Evolutionary conservation across 2,329 filamentous ascomycete species (phyloP), one percentile per base, ranked within the genome.

Genomic region (Colletotrichum paranaense): DNA sequence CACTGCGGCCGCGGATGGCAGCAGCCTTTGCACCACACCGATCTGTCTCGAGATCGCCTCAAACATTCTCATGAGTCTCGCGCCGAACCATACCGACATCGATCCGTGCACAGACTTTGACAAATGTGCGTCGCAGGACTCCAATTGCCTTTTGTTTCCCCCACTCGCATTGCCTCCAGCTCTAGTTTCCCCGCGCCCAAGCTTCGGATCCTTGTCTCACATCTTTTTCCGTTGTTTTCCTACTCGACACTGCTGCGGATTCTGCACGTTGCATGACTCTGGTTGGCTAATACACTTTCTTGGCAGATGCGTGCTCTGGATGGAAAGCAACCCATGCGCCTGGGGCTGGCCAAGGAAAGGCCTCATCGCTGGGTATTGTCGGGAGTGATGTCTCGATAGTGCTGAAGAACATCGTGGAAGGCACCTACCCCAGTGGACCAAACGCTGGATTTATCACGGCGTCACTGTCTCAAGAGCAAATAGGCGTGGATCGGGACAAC

Each of bases 71-170:
- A 71, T 64, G 16, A 78, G 72, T 35, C 71, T 82, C 5, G 76
- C 80, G 6, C 72, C 76, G 8, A 78, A 91, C 64, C 91, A 92
- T 79, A 84, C 88, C 69, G 81, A 89, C 1, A 83, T 94, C 55
- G 91, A 94, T 78, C 89, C 92, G 4, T 94, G 92, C 77, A 88
- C 86, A 22, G 82, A 93, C 77, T 94, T 94, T 75, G 90, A 93
- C 72, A 85, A 91, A 78, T 87, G 72, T 74, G 62, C 16, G 68
- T 70, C 32, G 22, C 26, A 52, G n/a, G 35, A 53, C 26, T 60
- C 52, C 46, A 14, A 56, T 38, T 9, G 5, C 22, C 19, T 16
- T 38, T 58, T 49, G 26, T 42, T 55, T 30, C 57, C 53, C 53
- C 28, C 30, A n/a, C 28, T 35, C 32, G 63, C 68, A 72, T 72